phyloP scores from a whole-genome alignment of 2,329 filamentous ascomycete species.

The Neopestalotiopsis clavispora region DNA sequence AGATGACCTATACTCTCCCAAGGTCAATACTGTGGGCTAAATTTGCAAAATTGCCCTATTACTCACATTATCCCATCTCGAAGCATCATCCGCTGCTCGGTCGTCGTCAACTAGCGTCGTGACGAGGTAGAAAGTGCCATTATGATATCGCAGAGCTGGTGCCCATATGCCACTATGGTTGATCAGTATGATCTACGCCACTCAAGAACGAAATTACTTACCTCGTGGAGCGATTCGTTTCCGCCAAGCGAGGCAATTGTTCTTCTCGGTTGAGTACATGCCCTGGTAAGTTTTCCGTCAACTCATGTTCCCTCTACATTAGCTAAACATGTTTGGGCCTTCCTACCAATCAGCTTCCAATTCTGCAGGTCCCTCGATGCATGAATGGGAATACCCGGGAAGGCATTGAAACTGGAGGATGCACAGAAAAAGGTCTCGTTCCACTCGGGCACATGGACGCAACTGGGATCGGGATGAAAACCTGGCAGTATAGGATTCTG shows the following conservation, averaged over 20 bases:
- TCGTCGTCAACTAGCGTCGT: slow-evolving; percentile 45
- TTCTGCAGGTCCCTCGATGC: slow-evolving; percentile 47
- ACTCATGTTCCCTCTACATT: no score
- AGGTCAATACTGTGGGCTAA: not conserved
- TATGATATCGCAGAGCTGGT: slow-evolving; percentile 47
- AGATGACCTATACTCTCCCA: slow-evolving; percentile 41
- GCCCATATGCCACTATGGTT: slow-evolving; percentile 49
- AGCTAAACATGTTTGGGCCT: not conserved
- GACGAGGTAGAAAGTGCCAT: slow-evolving; percentile 50
- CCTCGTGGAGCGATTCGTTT: slow-evolving; percentile 35
- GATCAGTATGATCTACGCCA: not conserved
- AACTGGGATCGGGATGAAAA: slow-evolving; percentile 50
- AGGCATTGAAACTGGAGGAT: slow-evolving; percentile 48
- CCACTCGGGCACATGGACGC: slow-evolving; percentile 43
- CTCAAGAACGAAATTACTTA: slow-evolving; percentile 15
- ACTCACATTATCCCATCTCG: slow-evolving; percentile 39
- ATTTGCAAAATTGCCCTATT: no score
- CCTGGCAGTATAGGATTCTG: slow-evolving; percentile 51
- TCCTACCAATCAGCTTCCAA: slow-evolving; percentile 39
- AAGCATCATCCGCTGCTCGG: slow-evolving; percentile 33
- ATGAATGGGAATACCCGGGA: slow-evolving; percentile 50
- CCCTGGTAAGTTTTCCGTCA: slow-evolving; percentile 23
- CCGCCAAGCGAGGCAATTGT: slow-evolving; percentile 32
- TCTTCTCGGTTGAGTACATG: slow-evolving; percentile 33
- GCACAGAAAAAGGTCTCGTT: slow-evolving; percentile 48